Evolutionary conservation across 257 asterid species (phyloP).

Genomic region (Paulownia fortunei): DNA sequence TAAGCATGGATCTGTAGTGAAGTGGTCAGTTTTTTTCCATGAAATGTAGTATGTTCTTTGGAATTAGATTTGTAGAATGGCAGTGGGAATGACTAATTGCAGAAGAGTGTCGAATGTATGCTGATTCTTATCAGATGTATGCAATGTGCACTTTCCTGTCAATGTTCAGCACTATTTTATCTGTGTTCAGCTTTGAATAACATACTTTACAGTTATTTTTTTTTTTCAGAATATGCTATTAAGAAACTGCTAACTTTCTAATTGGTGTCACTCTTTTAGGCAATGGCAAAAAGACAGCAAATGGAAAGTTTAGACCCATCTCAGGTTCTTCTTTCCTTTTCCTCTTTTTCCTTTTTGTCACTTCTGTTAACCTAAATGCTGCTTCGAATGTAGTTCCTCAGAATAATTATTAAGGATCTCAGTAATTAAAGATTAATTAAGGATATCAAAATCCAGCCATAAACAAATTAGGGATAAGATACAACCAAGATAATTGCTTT

Average conservation of each 20-base stretch:
- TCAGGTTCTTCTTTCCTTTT: background rate
- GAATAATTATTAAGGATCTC: too few relatives aligned
- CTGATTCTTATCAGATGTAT: conserved; percentile 29
- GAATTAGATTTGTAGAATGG: background rate
- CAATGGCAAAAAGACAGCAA: background rate
- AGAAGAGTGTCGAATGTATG: conserved; percentile 28
- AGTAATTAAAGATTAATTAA: too few relatives aligned
- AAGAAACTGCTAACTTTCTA: background rate
- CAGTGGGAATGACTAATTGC: conserved; percentile 15
- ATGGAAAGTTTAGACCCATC: background rate
- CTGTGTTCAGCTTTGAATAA: background rate
- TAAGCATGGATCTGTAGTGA: conserved; percentile 6
- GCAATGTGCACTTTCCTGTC: conserved; percentile 18
- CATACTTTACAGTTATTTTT: conserved; percentile 12
- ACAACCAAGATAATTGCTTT: too few relatives aligned
- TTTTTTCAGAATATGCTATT: conserved; percentile 8
- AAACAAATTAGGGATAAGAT: too few relatives aligned
- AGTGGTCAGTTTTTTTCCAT: background rate
- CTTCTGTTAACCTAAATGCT: too few relatives aligned
- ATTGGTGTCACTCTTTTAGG: background rate
- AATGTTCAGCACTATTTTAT: background rate
- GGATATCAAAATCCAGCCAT: too few relatives aligned
- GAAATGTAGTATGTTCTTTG: background rate
- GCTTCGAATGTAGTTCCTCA: too few relatives aligned
- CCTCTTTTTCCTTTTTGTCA: too few relatives aligned